phyloP scores from a whole-genome alignment of 164 flowering plant species.

The Liquidambar formosana region DNA sequence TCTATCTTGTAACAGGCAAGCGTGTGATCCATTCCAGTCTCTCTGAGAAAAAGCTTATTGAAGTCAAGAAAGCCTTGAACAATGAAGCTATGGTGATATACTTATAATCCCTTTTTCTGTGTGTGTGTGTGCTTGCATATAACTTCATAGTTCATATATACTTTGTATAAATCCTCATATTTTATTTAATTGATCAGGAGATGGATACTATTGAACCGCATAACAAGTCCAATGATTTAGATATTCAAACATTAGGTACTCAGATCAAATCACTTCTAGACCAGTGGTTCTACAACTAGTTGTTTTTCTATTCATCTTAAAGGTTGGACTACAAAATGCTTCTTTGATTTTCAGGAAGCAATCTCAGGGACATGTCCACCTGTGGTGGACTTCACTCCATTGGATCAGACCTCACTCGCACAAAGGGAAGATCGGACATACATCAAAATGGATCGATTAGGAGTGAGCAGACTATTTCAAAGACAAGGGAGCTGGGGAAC shows the following conservation, averaged over 20 bases:
- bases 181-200: conserved; percentile 38
- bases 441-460: conserved; percentile 42
- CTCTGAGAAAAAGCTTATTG: conserved; percentile 59
- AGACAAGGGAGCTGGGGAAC: conserved; percentile 39
- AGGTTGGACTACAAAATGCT: neutral
- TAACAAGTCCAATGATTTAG: conserved; percentile 27
- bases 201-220: conserved; percentile 33
- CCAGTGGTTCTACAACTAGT: neutral
- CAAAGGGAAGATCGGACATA: conserved; percentile 40
- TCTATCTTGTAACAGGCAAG: conserved; percentile 48
- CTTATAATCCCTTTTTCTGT: neutral
- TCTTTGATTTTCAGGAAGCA: conserved; percentile 30
- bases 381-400: conserved; percentile 81
- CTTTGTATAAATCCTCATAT: neutral
- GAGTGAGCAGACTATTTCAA: conserved; percentile 46
- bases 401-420: conserved; percentile 90
- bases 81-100: conserved; percentile 40
- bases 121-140: neutral
- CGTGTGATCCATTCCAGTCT: conserved; percentile 70
- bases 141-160: neutral
- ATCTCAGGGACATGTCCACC: conserved; percentile 57
- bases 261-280: neutral
- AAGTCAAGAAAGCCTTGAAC: conserved; percentile 59
- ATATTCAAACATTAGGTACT: conserved; percentile 24
- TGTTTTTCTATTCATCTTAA: neutral